Base-by-base conservation (phyloP, 2,329 filamentous ascomycete genomes). In the Aspergillus fischeri region DNA sequence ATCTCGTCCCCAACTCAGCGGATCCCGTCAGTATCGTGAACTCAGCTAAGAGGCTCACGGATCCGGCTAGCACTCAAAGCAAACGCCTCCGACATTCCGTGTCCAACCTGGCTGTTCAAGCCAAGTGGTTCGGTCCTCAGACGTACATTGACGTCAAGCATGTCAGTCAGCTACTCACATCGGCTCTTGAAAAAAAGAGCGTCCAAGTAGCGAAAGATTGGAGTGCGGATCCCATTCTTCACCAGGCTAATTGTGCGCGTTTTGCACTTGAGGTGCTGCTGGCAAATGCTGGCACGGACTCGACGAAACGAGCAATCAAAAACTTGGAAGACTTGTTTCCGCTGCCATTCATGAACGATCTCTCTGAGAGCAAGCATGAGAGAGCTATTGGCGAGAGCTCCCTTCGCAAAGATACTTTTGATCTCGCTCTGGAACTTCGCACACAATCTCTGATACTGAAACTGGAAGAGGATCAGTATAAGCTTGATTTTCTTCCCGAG, bases 371-470 rank as follows among this genome's bases (percentile, higher is more conserved):
- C 4, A 53, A 48, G 14, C 48, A 56, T 6, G 28, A 53, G 9
- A 51, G 52, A 21, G 52, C 51, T 10, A 20, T 59, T 38, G 80
- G 77, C 5, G 68, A 73, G 5, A 82, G 78, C 60, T 60, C 56
- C 1, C 60, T 83, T 6, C 58, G 11, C 51, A 75, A 52, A 61
- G 76, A 47, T 20, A 82, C 80, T 0, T 80, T 83, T 55, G 65
- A 77, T 3, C 61, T 85, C 24, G 80, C 76, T 1, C 66, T 86
- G 6, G 79, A 82, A 6, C 73, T 86, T 24, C 78, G 83, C 2
- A 85, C 82, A 2, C 83, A 86, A 60, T 72, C 77, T 10, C 71
- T 79, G n/a, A 79, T 85, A 44, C 60, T 73, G n/a, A 66, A 73
- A 5, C 65, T 82, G 3, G 66, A 73, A 44, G 67, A 66, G 9